Base-by-base conservation (phyloP, 2,329 filamentous ascomycete species). In the Clathrospora elynae region DNA sequence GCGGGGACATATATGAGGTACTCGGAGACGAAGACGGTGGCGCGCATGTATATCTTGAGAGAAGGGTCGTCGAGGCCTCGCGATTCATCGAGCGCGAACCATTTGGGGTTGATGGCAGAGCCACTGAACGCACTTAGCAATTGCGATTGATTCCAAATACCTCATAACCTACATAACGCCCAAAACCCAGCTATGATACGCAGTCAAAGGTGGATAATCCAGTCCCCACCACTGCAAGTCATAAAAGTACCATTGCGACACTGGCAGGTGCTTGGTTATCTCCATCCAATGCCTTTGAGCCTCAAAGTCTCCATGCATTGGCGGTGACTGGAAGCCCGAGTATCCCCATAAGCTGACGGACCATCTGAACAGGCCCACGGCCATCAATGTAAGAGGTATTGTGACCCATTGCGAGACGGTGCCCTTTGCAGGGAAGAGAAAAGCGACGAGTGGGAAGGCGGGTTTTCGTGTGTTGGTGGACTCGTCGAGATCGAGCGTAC, bases 241-340 rank as follows among this genome's bases (percentile, higher is more conserved):
- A 70, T 99, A 90, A 66, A 95, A 96, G 71, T 99, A 99, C 93
- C 95, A 99, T 70, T 93, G 87, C 8, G 90, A 93, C 24, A 95
- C 79, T 10, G 93, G 93, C 2, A 99, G 77, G 46, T 96, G 83
- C 6, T 83, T 88, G 2, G 93, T 96, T 54, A 99, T 78, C 66
- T 99, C 93, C 91, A 99, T 96, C 93, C 93, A 99, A 71, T 99
- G 93, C 59, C 93, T 78, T 71, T 99, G 93, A 3, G 95, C 93
- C 75, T 99, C 93, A 73, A 96, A 99, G 71, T 99, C 93, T 55
- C 93, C 93, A 65, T 91, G 88, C 84, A 96, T 90, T 5, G 93
- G 93, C 23, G 91, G 91, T 47, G 82, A 83, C 46, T 86, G 77
- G 62, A 86, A 88, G 42, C 92, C 93, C 60, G 93, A 99, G 70